phyloP scores from a whole-genome alignment of 345 rosid genomes.

The Pistacia atlantica region DNA sequence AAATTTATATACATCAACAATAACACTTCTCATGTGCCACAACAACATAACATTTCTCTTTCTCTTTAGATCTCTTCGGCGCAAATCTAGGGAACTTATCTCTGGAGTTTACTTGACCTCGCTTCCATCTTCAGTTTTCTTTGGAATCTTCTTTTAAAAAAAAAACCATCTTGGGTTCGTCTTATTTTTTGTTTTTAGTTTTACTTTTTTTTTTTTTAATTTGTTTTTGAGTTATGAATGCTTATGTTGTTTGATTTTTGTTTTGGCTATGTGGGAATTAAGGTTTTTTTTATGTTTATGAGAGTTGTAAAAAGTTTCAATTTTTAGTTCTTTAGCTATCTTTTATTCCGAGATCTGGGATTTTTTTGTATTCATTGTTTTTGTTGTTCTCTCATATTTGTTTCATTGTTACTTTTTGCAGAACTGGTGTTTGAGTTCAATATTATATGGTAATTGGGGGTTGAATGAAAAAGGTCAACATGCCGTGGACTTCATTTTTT shows the following conservation, averaged over 20 bases:
- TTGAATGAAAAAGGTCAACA: slow-evolving; percentile 45
- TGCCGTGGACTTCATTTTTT: slow-evolving; percentile 76
- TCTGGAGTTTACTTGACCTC: not conserved
- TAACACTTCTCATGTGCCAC: not conserved
- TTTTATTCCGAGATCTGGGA: not conserved
- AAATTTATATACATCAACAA: not conserved
- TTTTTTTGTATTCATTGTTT: not conserved
- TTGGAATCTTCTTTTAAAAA: not conserved
- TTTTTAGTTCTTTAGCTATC: not conserved
- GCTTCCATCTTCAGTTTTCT: slow-evolving; percentile 19
- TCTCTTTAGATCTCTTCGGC: slow-evolving; percentile 29
- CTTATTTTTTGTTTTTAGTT: not conserved
- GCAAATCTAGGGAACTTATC: slow-evolving; percentile 29
- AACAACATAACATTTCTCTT: not conserved
- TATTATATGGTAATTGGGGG: slow-evolving; percentile 7
- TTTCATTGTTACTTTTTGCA: slow-evolving; percentile 26
- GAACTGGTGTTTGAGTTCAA: slow-evolving; percentile 24
- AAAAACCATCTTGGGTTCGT: not conserved
- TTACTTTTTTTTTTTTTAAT: not conserved
- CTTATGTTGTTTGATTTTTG: not conserved
- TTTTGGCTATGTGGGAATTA: not conserved
- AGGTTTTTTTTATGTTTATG: slow-evolving; percentile 12
- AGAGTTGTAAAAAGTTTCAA: not conserved
- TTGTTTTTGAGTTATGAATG: not conserved
- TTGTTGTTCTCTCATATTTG: slow-evolving; percentile 3